Conservation (phyloP, 495 filamentous ascomycete species). For the Cercophora newfieldiana region DNA sequence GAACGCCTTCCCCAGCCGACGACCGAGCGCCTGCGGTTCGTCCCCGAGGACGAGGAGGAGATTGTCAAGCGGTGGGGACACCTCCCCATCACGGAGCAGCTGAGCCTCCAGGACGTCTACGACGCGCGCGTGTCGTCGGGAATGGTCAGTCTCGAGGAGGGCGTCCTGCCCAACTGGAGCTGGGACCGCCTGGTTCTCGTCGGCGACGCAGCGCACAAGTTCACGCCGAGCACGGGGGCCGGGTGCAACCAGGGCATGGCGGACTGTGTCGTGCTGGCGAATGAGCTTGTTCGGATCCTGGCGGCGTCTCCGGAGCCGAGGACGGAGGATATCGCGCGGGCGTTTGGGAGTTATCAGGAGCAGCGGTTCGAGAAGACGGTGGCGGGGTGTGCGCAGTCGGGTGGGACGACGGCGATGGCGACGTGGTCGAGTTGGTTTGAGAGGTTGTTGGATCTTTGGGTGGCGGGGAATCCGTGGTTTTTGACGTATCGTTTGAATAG, state of each 20-base stretch:
- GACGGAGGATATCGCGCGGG: not conserved
- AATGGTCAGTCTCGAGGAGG: conserved; percentile 44
- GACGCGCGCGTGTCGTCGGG: conserved; percentile 19
- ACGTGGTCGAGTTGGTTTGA: conserved; percentile 4
- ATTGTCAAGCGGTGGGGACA: conserved; percentile 30
- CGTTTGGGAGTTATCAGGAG: conserved; percentile 14
- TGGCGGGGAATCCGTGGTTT: not conserved
- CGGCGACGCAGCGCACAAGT: conserved; percentile 48
- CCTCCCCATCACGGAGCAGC: conserved; percentile 33
- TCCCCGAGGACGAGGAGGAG: conserved; percentile 36
- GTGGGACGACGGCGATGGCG: conserved; percentile 7
- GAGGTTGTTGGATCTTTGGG: not conserved
- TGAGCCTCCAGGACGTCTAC: conserved; percentile 41
- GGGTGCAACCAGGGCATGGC: conserved; percentile 46
- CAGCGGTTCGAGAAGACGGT: not conserved
- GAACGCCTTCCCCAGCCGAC: conserved; percentile 43
- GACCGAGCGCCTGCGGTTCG: conserved; percentile 40
- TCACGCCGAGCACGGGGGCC: conserved; percentile 40
- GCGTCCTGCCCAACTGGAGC: conserved; percentile 39
- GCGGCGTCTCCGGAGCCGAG: not conserved
- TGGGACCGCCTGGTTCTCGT: conserved; percentile 42
- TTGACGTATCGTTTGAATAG: conserved; percentile 1
- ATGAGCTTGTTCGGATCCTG: conserved; percentile 21
- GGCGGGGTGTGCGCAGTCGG: not conserved
- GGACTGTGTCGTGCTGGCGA: conserved; percentile 46